Evolutionary conservation across 495 filamentous ascomycete genomes (phyloP).

Genomic region (Xylaria grammica): DNA sequence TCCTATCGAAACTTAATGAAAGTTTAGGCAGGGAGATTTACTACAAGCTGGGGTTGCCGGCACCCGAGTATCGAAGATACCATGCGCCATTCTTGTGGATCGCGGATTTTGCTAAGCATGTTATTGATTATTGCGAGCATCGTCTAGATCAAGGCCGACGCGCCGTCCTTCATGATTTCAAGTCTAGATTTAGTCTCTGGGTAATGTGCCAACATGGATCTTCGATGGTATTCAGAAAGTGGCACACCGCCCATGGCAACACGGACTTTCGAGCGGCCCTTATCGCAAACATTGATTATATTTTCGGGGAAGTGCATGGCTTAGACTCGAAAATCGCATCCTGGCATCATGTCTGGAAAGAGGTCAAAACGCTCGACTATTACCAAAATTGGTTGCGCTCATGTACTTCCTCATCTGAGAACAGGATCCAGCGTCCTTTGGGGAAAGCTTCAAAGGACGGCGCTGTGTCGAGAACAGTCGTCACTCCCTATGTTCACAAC

Average conservation of each 20-base stretch:
- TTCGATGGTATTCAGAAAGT: slow-evolving; percentile 46
- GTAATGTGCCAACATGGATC: slow-evolving; percentile 45
- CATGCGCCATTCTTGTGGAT: slow-evolving; percentile 69
- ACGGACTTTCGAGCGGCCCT: slow-evolving; percentile 64
- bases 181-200: slow-evolving; percentile 60
- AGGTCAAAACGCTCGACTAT: slow-evolving; percentile 20
- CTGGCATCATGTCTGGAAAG: slow-evolving; percentile 25
- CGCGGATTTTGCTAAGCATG: slow-evolving; percentile 68
- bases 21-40: slow-evolving; percentile 53
- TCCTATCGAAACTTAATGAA: slow-evolving; percentile 53
- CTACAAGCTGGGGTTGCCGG: slow-evolving; percentile 62
- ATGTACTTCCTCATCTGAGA: not conserved
- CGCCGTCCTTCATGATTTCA: slow-evolving; percentile 60
- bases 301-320: slow-evolving; percentile 65
- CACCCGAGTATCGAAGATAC: slow-evolving; percentile 63
- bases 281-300: slow-evolving; percentile 60
- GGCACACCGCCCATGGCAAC: slow-evolving; percentile 52
- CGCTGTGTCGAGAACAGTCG: slow-evolving; percentile 54
- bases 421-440: not conserved
- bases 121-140: slow-evolving; percentile 63
- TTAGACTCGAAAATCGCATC: slow-evolving; percentile 32
- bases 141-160: slow-evolving; percentile 32
- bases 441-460: slow-evolving; percentile 13
- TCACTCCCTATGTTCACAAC: slow-evolving; percentile 69
- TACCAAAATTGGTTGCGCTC: slow-evolving; percentile 29